These are phyloP conservation scores for Russula brevipes DNA, from an alignment of 768 basidiomycete species.

Conservation along the genomic window DNA sequence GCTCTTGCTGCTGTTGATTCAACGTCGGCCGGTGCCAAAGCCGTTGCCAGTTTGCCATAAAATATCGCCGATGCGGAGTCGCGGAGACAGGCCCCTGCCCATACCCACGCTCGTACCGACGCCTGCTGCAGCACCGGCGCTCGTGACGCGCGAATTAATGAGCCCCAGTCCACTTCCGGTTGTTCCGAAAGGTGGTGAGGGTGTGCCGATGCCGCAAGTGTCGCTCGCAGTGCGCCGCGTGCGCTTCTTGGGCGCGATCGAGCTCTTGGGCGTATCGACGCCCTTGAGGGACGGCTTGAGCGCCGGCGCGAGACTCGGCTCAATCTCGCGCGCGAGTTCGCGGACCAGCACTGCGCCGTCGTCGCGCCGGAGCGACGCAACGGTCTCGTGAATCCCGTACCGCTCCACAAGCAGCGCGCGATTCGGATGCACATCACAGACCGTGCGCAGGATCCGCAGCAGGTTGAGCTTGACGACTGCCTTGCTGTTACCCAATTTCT, in stretches of 20 bases:
- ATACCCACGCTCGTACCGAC: constrained; percentile 8
- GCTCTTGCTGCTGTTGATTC: background rate
- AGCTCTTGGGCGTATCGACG: constrained; percentile 29
- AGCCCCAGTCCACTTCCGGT: constrained; percentile 10
- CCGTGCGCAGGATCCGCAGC: constrained; percentile 73
- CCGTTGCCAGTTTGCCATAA: constrained; percentile 42
- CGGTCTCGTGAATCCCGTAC: constrained; percentile 76
- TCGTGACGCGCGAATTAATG: constrained; percentile 31
- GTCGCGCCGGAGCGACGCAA: constrained; percentile 71
- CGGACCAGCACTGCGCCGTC: constrained; percentile 90
- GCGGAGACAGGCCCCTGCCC: constrained; percentile 31
- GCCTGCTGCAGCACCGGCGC: constrained; percentile 30
- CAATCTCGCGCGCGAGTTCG: constrained; percentile 81
- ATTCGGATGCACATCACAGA: constrained; percentile 89
- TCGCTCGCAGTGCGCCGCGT: constrained; percentile 68
- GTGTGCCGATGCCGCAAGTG: constrained; percentile 39
- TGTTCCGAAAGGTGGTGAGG: constrained; percentile 24
- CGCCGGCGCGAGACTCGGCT: constrained; percentile 70
- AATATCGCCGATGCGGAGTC: constrained; percentile 59
- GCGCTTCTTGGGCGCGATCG: constrained; percentile 55
- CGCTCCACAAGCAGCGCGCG: constrained; percentile 73
- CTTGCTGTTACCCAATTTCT: constrained; percentile 69
- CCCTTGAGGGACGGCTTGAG: constrained; percentile 49
- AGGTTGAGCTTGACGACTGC: constrained; percentile 90
- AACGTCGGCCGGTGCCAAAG: constrained; percentile 20